Conservation (phyloP, 805 yeast species). For the Saturnispora galanensis region DNA sequence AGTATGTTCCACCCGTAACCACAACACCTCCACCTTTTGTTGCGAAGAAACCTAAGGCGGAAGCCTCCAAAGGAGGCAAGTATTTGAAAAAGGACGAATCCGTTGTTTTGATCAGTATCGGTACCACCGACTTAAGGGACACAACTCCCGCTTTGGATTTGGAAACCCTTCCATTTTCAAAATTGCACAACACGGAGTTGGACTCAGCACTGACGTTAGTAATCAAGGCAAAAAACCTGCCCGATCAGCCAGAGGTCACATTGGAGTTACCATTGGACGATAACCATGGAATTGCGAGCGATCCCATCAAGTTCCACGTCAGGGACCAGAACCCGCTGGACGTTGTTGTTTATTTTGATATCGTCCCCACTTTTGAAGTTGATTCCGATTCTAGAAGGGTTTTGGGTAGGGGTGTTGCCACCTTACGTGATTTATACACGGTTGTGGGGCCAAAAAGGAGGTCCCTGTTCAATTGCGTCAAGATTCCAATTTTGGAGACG, state of each 20-base stretch:
- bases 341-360: constrained; percentile 63
- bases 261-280: constrained; percentile 80
- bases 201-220: constrained; percentile 81
- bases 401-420: constrained; percentile 78
- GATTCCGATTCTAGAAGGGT: constrained; percentile 24
- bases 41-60: constrained; percentile 16
- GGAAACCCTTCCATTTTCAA: constrained; percentile 64
- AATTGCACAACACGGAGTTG: constrained; percentile 69
- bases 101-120: constrained; percentile 71
- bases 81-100: constrained; percentile 56
- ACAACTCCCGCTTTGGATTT: constrained; percentile 50
- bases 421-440: constrained; percentile 51
- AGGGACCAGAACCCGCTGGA: constrained; percentile 36
- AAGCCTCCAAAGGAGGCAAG: constrained; percentile 18
- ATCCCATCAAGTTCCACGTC: constrained; percentile 67
- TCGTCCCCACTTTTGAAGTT: constrained; percentile 74
- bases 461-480: constrained; percentile 53
- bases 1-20: neutral
- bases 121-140: constrained; percentile 72
- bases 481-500: constrained; percentile 69
- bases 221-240: constrained; percentile 34
- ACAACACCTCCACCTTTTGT: constrained; percentile 17
- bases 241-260: constrained; percentile 45
- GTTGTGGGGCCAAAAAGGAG: constrained; percentile 59
- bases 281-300: constrained; percentile 54